Evolutionary conservation across 805 yeast species (phyloP), one percentile per base, ranked within the genome.

Genomic region (Nakazawaea anatomiae): DNA sequence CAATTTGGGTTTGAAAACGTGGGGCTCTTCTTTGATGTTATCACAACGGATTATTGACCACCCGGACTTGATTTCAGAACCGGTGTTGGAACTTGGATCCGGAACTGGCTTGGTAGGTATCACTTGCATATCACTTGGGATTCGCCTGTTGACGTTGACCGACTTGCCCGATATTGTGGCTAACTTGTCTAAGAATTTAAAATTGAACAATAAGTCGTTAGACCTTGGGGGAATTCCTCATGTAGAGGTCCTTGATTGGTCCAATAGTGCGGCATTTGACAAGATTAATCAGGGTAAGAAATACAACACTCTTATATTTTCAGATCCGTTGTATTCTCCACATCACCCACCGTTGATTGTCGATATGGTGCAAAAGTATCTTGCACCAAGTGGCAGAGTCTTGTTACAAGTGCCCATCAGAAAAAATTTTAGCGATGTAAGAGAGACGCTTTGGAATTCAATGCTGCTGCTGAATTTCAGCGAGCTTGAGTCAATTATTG

Each of bases 61-160:
- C n/a, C 46, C 54, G 1, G 47, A 51, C 1, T 39, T 64, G n/a
- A 44, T 69, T 3, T 5, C 35, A 7, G 66, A 61, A 39, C 75
- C 63, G 4, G 59, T 83, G 0, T 63, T 87, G 31, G 99, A 92
- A 60, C 69, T 94, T n/a, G 99, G 99, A 0, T 75, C 98, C 0
- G 99, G 99, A 0, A 94, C 99, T 0, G 99, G 99, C 0, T 71
- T 92, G 12, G 85, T 84, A 3, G 97, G 98, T 0, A 85, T 94
- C 36, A 74, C 83, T 0, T 74, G 87, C 51, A 79, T 77, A 0
- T 52, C 72, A 7, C 58, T 84, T 5, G 89, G 89, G 0, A 62
- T 58, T 45, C 52, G 62, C 54, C 57, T 66, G 0, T 69, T 83
- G 1, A 59, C 67, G 10, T 63, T 89, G 28, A 91, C 98, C 0